Percentiles rank a stretch among this genome's conserved stretches.
Conservation (phyloP, 768 basidiomycete genomes). For the Tylopilus intermedius region DNA sequence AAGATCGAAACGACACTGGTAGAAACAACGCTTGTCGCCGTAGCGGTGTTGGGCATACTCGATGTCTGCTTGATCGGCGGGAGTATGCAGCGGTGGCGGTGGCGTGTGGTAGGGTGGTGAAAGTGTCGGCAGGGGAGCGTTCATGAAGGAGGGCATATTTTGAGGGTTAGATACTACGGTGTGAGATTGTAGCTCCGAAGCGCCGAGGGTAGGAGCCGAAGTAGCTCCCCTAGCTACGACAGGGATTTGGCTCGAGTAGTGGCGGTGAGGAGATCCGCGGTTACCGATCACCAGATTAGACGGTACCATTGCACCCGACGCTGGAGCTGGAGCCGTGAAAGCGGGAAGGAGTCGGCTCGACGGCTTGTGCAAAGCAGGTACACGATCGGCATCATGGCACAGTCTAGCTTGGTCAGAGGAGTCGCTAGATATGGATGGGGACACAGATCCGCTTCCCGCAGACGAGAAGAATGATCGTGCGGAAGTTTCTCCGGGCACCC, state of each 20-base stretch:
- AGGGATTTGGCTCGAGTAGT: not conserved
- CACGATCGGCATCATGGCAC: conserved; percentile 11
- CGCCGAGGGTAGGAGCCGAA: not conserved
- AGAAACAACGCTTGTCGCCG: conserved; percentile 14
- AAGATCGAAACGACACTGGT: conserved; percentile 25
- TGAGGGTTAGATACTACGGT: not conserved
- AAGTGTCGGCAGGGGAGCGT: not conserved
- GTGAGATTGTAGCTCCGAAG: conserved; percentile 2
- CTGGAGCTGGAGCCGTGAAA: not conserved
- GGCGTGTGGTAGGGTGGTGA: not conserved
- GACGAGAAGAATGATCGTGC: conserved; percentile 5
- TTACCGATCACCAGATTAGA: not conserved
- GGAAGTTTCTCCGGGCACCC: not conserved
- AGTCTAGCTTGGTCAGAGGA: conserved; percentile 16
- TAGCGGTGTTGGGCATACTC: conserved; percentile 21
- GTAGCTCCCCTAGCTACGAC: not conserved
- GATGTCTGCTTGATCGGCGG: conserved; percentile 18
- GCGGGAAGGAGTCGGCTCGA: not conserved
- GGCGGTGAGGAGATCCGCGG: not conserved
- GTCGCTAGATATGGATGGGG: conserved; percentile 7
- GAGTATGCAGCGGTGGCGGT: not conserved
- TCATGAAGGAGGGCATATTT: not conserved
- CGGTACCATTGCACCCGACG: not conserved
- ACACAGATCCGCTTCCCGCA: conserved; percentile 4
- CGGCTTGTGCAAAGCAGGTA: not conserved